Percentiles rank a stretch among this genome's conserved stretches.
Conservation (phyloP, 2,329 filamentous ascomycete species). For the Sarocladium brachiariae region DNA sequence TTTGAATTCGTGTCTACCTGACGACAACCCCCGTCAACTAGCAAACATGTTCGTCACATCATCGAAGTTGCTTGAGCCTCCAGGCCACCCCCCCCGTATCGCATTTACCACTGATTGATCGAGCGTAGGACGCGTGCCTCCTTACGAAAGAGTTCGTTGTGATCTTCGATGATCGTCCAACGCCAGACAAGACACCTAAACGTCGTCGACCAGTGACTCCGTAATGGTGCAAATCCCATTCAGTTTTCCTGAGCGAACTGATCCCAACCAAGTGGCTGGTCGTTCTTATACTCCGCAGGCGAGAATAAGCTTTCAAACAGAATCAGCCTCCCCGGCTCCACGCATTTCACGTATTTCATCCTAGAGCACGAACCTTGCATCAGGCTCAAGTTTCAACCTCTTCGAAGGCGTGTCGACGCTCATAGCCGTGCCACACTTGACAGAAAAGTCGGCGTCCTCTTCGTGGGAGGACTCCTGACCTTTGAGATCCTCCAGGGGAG, state of each 20-base stretch:
- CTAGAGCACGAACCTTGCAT: neutral
- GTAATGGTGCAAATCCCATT: neutral
- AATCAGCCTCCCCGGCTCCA: no score
- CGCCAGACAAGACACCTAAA: no score
- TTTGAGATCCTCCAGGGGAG: no score
- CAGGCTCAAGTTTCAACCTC: conserved; percentile 24
- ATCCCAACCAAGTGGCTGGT: neutral
- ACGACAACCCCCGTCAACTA: neutral
- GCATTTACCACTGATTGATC: no score
- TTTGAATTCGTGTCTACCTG: no score
- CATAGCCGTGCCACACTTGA: neutral
- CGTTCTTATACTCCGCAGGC: neutral
- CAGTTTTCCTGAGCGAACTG: neutral
- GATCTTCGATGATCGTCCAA: no score
- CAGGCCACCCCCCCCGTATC: no score
- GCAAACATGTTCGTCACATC: no score
- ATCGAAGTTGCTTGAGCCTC: no score
- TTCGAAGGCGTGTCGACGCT: conserved; percentile 18
- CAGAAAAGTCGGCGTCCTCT: conserved; percentile 11
- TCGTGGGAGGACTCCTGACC: no score
- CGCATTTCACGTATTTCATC: neutral
- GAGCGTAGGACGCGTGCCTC: no score
- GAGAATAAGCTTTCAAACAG: neutral
- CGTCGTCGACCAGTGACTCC: neutral
- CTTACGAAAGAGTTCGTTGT: no score